Conservation (phyloP, 106 monocot genomes). For the Alisma plantagoaquatica region DNA sequence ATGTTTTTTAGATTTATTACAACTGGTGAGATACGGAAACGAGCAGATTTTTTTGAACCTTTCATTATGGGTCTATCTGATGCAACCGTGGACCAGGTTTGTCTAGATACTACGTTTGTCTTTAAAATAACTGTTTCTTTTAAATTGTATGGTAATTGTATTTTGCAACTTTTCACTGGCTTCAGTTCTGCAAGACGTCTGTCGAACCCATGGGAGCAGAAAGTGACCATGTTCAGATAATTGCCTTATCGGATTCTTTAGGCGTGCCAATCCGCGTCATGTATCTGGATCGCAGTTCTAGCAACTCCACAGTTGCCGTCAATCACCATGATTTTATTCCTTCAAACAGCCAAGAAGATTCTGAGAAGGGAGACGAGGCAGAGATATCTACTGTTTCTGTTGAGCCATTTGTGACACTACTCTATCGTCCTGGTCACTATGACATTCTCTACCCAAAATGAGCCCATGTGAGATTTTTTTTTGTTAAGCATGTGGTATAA, state of each 20-base stretch:
- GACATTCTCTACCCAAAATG: constrained; percentile 68
- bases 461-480: no score
- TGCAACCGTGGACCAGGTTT: constrained; percentile 63
- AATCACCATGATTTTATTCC: constrained; percentile 94
- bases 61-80: constrained; percentile 61
- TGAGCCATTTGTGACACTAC: constrained; percentile 53
- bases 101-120: no score
- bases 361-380: background rate
- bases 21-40: constrained; percentile 59
- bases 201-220: constrained; percentile 99
- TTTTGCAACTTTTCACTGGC: no score
- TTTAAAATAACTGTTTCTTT: no score
- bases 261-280: constrained; percentile 78
- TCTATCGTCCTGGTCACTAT: constrained; percentile 95
- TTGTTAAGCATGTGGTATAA: no score
- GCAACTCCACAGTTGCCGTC: constrained; percentile 19
- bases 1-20: constrained; percentile 97
- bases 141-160: no score
- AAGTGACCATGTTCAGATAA: constrained; percentile 90
- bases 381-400: background rate
- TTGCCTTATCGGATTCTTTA: constrained; percentile 68
- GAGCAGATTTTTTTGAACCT: constrained; percentile 77
- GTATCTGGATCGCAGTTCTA: constrained; percentile 74
- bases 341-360: constrained; percentile 3
- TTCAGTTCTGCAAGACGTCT: constrained; percentile 83